phyloP scores from a whole-genome alignment of 208 protist species.

The Crithidia expoeki region DNA sequence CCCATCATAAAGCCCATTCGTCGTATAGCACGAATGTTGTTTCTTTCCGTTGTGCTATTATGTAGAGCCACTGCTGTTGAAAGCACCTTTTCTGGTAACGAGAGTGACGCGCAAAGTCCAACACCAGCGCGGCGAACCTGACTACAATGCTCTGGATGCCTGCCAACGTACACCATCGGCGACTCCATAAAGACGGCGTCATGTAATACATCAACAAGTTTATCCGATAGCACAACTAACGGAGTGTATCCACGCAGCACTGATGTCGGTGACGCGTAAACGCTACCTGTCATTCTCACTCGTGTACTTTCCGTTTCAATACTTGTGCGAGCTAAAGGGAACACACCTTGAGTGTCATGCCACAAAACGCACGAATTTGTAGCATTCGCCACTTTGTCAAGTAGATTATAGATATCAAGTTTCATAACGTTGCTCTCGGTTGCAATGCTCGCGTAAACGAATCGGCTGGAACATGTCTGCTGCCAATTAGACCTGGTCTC shows the following conservation, averaged over 20 bases:
- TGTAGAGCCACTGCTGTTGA: background rate
- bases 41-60: constrained; percentile 19
- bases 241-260: background rate
- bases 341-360: background rate
- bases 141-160: background rate
- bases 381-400: background rate
- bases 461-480: background rate
- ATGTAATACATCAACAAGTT: constrained; percentile 1
- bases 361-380: constrained; percentile 17
- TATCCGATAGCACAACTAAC: constrained; percentile 11
- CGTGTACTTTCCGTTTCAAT: background rate
- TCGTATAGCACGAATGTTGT: constrained; percentile 22
- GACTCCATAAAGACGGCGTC: constrained; percentile 19
- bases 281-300: constrained; percentile 17
- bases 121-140: background rate
- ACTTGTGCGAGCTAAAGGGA: background rate
- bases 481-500: background rate
- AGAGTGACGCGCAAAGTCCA: background rate
- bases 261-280: too few relatives aligned
- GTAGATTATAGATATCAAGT: background rate
- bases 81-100: background rate
- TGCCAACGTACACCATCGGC: constrained; percentile 13
- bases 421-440: background rate
- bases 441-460: constrained; percentile 3
- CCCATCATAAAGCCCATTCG: constrained; percentile 46